These are phyloP conservation scores for Cladophialophora bantiana DNA, from an alignment of 2,329 filamentous ascomycete species.

Conservation along the genomic window DNA sequence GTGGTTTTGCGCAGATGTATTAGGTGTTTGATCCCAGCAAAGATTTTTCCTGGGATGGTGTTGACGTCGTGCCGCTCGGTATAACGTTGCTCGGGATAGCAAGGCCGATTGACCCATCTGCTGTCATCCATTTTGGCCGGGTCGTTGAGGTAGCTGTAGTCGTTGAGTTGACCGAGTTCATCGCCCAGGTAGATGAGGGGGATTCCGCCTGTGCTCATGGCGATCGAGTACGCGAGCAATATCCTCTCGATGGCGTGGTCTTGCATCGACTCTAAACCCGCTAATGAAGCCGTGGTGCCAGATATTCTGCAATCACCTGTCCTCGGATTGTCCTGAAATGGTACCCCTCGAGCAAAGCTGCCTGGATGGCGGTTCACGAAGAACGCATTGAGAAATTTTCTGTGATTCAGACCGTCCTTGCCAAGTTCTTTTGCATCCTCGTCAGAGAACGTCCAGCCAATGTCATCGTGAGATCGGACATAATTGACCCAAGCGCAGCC, in stretches of 20 bases:
- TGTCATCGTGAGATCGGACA: constrained; percentile 39
- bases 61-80: constrained; percentile 32
- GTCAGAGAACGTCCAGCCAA: constrained; percentile 40
- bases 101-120: constrained; percentile 39
- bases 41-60: constrained; percentile 36
- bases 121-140: constrained; percentile 38
- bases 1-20: constrained; percentile 37
- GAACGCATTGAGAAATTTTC: constrained; percentile 40
- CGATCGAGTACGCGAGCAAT: constrained; percentile 36
- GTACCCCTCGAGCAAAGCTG: constrained; percentile 38
- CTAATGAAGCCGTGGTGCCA: constrained; percentile 38
- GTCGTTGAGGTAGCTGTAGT: constrained; percentile 40
- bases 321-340: constrained; percentile 38
- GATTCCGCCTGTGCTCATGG: constrained; percentile 39
- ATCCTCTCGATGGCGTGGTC: constrained; percentile 39
- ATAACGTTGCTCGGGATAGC: constrained; percentile 35
- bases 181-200: constrained; percentile 40
- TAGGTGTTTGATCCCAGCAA: constrained; percentile 36
- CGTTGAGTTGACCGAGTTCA: constrained; percentile 40
- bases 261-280: constrained; percentile 37
- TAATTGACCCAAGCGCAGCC: constrained; percentile 41
- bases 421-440: constrained; percentile 38
- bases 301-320: constrained; percentile 40
- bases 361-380: constrained; percentile 39
- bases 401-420: constrained; percentile 35